These are phyloP conservation scores for Pichia sp. DNA, from an alignment of 1,139 yeast genomes.

Conservation along the genomic window DNA sequence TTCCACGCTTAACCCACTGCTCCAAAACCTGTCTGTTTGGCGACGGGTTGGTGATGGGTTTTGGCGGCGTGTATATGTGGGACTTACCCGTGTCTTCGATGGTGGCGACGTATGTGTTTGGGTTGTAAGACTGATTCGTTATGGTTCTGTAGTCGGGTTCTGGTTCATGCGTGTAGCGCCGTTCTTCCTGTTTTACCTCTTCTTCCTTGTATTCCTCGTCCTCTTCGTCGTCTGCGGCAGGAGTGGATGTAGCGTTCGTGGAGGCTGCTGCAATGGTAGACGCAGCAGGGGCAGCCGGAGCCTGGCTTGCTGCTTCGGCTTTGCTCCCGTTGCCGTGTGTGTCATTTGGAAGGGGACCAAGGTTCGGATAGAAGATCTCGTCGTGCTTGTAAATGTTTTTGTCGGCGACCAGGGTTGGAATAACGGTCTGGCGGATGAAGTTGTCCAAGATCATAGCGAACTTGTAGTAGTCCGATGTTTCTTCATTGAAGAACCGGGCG, in stretches of 20 bases:
- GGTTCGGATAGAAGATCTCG: conserved; percentile 56
- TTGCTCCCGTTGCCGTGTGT: conserved; percentile 9
- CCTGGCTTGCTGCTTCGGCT: no score
- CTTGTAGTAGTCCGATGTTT: conserved; percentile 59
- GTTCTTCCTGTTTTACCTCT: conserved; percentile 29
- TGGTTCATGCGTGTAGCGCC: background rate
- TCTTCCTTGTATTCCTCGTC: conserved; percentile 23
- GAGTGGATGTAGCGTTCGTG: conserved; percentile 2
- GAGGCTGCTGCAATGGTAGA: background rate
- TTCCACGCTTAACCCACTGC: conserved; percentile 74
- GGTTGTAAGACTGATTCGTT: conserved; percentile 25
- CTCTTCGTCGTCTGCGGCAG: conserved; percentile 22
- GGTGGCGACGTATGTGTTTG: conserved; percentile 25
- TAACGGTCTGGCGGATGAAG: conserved; percentile 48
- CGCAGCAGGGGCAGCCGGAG: background rate
- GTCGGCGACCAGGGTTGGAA: conserved; percentile 51
- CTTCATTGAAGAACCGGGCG: conserved; percentile 77
- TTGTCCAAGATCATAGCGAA: conserved; percentile 71
- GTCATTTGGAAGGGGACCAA: conserved; percentile 63
- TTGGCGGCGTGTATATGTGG: conserved; percentile 28
- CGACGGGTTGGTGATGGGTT: conserved; percentile 16
- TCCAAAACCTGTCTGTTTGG: conserved; percentile 35
- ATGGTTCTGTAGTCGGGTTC: conserved; percentile 18
- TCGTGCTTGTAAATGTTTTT: conserved; percentile 35
- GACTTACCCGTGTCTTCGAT: conserved; percentile 26